A percentile compares a stretch with the other conserved stretches of the same genome.
Evolutionary conservation across 2,329 filamentous ascomycete genomes (phyloP).

Genomic region (Monilinia fructicola): DNA sequence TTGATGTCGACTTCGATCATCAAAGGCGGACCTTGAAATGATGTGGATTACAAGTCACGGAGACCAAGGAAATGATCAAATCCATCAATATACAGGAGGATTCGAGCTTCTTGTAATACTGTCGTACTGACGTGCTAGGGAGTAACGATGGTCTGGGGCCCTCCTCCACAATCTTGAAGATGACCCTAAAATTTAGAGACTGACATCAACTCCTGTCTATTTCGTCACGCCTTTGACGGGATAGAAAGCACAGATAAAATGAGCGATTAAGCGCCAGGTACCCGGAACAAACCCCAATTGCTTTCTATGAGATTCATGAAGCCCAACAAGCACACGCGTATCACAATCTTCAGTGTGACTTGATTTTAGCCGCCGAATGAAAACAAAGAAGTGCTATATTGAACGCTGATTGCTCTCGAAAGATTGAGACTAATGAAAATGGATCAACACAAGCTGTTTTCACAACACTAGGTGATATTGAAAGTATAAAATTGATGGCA

Average conservation of each 20-base stretch:
- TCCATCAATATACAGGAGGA: not conserved
- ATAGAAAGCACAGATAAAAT: conserved; percentile 13
- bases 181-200: not conserved
- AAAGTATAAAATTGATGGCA: conserved; percentile 6
- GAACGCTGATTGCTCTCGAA: conserved; percentile 12
- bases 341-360: not conserved
- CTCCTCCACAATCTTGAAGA: not conserved
- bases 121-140: not conserved
- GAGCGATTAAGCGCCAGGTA: conserved; percentile 21
- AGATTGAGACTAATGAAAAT: not conserved
- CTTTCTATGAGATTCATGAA: conserved; percentile 1
- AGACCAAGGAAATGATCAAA: conserved; percentile 6
- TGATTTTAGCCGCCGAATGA: conserved; percentile 16
- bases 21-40: not conserved
- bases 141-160: conserved; percentile 13
- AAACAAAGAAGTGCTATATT: not conserved
- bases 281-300: conserved; percentile 11
- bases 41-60: not conserved
- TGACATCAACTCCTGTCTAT: conserved; percentile 5
- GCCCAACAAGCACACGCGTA: conserved; percentile 14
- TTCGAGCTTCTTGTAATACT: not conserved
- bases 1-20: not conserved
- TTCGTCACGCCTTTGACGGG: not conserved
- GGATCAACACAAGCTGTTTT: not conserved
- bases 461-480: not conserved